These are phyloP conservation scores for Trichoderma oligosporum DNA, from an alignment of 2,329 filamentous ascomycete genomes.

Conservation along the genomic window DNA sequence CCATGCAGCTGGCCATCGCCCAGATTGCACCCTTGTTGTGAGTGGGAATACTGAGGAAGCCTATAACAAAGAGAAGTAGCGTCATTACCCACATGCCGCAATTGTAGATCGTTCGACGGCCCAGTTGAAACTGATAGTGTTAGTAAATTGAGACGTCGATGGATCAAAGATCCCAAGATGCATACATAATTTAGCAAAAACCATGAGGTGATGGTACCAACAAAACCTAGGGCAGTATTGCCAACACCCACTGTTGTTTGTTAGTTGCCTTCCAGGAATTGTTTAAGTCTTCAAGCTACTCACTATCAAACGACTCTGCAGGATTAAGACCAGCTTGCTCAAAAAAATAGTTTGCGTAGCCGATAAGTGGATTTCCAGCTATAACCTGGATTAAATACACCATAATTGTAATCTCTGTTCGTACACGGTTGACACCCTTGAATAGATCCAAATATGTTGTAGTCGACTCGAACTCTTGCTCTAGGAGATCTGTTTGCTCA, in stretches of 20 bases:
- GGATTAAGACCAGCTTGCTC: slow-evolving; percentile 32
- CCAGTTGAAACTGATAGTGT: slow-evolving; percentile 26
- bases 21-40: slow-evolving; percentile 33
- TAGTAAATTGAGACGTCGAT: not conserved
- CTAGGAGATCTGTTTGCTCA: slow-evolving; percentile 54
- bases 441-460: slow-evolving; percentile 51
- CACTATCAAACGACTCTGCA: slow-evolving; percentile 25
- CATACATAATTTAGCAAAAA: slow-evolving; percentile 35
- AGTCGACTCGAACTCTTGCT: slow-evolving; percentile 47
- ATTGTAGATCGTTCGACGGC: slow-evolving; percentile 41
- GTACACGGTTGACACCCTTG: slow-evolving; percentile 45
- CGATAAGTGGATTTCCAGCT: slow-evolving; percentile 60
- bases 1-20: slow-evolving; percentile 37
- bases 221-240: slow-evolving; percentile 40
- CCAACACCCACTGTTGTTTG: slow-evolving; percentile 29
- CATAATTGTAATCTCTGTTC: slow-evolving; percentile 55
- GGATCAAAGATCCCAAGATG: not conserved
- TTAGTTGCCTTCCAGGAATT: not conserved
- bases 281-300: not conserved
- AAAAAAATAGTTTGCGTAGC: slow-evolving; percentile 52
- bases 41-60: slow-evolving; percentile 37
- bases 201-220: slow-evolving; percentile 41
- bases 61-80: slow-evolving; percentile 40
- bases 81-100: slow-evolving; percentile 29
- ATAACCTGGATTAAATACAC: slow-evolving; percentile 64